These are phyloP conservation scores for Suillus ampliporus DNA, from an alignment of 768 basidiomycete genomes.

Conservation along the genomic window DNA sequence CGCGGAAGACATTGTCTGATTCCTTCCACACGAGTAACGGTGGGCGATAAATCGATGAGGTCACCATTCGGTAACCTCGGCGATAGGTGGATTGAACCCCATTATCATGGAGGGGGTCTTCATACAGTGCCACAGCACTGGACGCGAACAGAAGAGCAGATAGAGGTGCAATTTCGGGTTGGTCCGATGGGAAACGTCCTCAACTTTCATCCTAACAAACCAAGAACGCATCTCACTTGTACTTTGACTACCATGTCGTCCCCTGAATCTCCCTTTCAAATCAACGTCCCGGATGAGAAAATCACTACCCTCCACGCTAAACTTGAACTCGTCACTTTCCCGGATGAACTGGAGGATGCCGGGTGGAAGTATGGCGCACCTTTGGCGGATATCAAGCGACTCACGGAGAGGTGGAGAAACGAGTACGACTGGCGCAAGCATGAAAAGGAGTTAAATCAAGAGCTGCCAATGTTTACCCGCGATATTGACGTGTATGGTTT, in stretches of 20 bases:
- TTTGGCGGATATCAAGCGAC: slow-evolving; percentile 52
- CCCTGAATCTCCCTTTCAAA: slow-evolving; percentile 50
- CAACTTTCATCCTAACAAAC: not conserved
- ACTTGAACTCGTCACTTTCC: slow-evolving; percentile 53
- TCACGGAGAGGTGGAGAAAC: slow-evolving; percentile 37
- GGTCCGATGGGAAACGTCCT: too few species aligned
- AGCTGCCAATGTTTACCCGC: slow-evolving; percentile 44
- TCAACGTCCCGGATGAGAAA: slow-evolving; percentile 50
- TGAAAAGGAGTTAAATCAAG: slow-evolving; percentile 54
- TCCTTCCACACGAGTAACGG: too few species aligned
- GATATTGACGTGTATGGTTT: slow-evolving; percentile 54
- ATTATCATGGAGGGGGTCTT: too few species aligned
- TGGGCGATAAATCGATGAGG: too few species aligned
- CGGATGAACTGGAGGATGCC: slow-evolving; percentile 60
- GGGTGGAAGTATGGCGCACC: slow-evolving; percentile 59
- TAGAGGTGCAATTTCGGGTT: too few species aligned
- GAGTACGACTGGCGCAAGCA: slow-evolving; percentile 62
- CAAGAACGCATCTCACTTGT: not conserved
- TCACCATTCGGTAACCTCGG: too few species aligned
- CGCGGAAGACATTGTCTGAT: too few species aligned
- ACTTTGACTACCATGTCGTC: slow-evolving; percentile 24
- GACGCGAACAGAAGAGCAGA: too few species aligned
- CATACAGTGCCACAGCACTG: too few species aligned
- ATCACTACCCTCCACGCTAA: slow-evolving; percentile 50
- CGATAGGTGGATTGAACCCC: too few species aligned